Conservation (phyloP, 2,329 filamentous ascomycete genomes). For the Drechslerella stenobrocha region DNA sequence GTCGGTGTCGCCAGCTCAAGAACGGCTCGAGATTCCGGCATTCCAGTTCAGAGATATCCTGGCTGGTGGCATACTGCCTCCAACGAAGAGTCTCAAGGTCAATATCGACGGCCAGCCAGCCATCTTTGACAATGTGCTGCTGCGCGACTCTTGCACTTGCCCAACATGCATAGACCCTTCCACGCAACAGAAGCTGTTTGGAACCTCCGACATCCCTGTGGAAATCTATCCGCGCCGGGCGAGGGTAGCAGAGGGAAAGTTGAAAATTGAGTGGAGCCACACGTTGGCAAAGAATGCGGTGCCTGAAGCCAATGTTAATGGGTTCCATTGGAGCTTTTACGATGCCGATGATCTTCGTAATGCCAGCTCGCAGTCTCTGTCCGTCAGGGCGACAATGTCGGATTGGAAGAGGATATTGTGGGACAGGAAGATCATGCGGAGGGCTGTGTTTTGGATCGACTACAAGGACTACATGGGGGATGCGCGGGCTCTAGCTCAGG, state of each 20-base stretch:
- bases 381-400: conserved; percentile 53
- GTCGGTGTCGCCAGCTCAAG: neutral
- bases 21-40: conserved; percentile 31
- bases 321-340: conserved; percentile 51
- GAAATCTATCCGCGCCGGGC: conserved; percentile 57
- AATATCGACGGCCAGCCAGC: conserved; percentile 48
- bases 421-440: conserved; percentile 58
- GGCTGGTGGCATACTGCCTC: conserved; percentile 20
- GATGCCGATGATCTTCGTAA: conserved; percentile 52
- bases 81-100: conserved; percentile 40
- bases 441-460: conserved; percentile 64
- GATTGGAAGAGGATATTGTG: conserved; percentile 58
- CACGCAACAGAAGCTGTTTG: conserved; percentile 67
- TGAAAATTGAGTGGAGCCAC: conserved; percentile 65
- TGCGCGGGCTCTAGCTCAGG: conserved; percentile 64
- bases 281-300: conserved; percentile 41
- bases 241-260: conserved; percentile 56
- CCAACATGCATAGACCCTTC: conserved; percentile 63
- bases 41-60: conserved; percentile 44
- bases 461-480: conserved; percentile 72
- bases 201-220: conserved; percentile 66
- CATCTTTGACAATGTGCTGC: conserved; percentile 52
- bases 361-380: conserved; percentile 53
- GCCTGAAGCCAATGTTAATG: conserved; percentile 46
- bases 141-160: conserved; percentile 66